Evolutionary conservation across 148 eudicot species (phyloP), one percentile per base, ranked within the genome.

Genomic region (Gaultheria prostrata): DNA sequence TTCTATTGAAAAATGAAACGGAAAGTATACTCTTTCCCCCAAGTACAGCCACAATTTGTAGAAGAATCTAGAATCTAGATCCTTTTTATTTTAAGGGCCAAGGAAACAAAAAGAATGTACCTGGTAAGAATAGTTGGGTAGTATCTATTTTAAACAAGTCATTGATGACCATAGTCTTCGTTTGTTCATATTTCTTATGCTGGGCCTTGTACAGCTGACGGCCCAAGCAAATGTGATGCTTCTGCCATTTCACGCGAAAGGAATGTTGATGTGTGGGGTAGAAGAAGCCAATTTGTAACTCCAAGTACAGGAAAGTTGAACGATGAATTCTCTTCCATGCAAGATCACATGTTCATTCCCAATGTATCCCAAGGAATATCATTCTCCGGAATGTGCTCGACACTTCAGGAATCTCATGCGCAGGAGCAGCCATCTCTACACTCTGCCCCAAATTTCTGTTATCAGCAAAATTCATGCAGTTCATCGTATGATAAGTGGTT

Each of bases 191-290:
- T 61, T 20, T 21, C 76, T 50, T 21, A 59, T 76, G 65, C 80
- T 86, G 89, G 86, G 82, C 76, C 85, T 70, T 69, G 30, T 79
- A 35, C 82, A 33, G 81, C 63, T 87, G 77, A 75, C 56, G 67
- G 85, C 84, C 53, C 43, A 49, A 77, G 79, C 35, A 79, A 82
- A 73, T 73, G 69, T 48, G 83, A 83, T 75, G 76, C 33, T 45
- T 56, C 88, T 78, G 70, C 88, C 28, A 73, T 33, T 85, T 78
- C 87, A 43, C 78, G 78, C 39, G 12, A 67, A 79, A 85, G 32
- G 43, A 69, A 73, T 67, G 81, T 77, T 86, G 88, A 87, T 89
- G 79, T 84, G 45, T 83, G 84, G 69, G 91, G 89, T 77, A 89
- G 89, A 83, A 87, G 86, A 57, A 85, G 77, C 79, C 39, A 33